Evolutionary conservation across 345 rosid species (phyloP).

Genomic region (Gossypium herbaceum): DNA sequence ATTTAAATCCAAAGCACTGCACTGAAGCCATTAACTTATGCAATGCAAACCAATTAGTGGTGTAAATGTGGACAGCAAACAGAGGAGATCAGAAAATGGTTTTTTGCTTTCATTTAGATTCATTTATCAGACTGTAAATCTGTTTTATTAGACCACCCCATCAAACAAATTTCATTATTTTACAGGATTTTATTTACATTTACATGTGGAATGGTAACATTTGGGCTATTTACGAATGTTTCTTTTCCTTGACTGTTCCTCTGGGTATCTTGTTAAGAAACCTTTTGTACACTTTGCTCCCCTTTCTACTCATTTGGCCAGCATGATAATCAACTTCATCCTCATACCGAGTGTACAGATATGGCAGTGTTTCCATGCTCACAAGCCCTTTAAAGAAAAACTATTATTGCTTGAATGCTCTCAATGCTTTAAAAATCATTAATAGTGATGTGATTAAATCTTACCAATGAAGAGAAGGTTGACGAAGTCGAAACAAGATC

Average conservation of each 20-base stretch:
- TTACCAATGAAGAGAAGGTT: slow-evolving; percentile 76
- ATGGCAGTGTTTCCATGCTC: slow-evolving; percentile 58
- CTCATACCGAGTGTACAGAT: slow-evolving; percentile 57
- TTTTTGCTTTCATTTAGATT: not conserved
- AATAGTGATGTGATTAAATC: not conserved
- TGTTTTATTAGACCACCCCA: not conserved
- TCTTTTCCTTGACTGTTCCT: slow-evolving; percentile 61
- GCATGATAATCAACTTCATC: slow-evolving; percentile 52
- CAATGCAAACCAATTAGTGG: not conserved
- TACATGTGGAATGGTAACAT: not conserved
- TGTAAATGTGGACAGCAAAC: not conserved
- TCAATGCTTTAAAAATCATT: not conserved
- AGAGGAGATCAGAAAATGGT: not conserved
- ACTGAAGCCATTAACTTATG: not conserved
- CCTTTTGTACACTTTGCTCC: slow-evolving; percentile 39
- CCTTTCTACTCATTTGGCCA: slow-evolving; percentile 27
- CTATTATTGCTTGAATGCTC: not conserved
- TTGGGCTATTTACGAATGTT: slow-evolving; percentile 27
- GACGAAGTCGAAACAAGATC: slow-evolving; percentile 62
- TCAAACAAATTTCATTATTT: not conserved
- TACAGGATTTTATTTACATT: not conserved
- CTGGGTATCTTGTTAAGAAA: slow-evolving; percentile 82
- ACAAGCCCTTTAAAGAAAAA: slow-evolving; percentile 37
- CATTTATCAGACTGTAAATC: not conserved
- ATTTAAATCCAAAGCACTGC: not conserved